Evolutionary conservation across 2,329 filamentous ascomycete genomes (phyloP), one percentile per base, ranked within the genome.

Genomic region (Cercospora beticola): DNA sequence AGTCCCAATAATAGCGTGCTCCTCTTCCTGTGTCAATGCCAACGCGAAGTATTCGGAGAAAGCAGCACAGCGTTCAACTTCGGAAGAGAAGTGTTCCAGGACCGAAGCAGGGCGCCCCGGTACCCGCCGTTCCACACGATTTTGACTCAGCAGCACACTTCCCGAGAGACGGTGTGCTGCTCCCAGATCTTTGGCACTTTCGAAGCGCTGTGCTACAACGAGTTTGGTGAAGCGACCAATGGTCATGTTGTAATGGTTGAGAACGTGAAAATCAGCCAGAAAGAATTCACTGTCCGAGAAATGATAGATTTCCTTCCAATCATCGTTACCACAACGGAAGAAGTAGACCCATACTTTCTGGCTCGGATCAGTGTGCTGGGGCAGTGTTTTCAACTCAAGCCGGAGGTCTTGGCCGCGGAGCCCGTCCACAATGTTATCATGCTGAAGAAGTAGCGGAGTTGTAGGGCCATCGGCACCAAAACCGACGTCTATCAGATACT

Each of bases 211-310:
- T 21, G 30, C 57, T 10, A 36, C 57, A 4, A 60, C 30, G 1
- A 60, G 14, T 33, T 60, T 33, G 14, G 57, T 60, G n/a, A 60
- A 60, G 26, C 57, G 57, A 12, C 57, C 57, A 8, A 60, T 60
- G 14, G 57, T 60, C 57, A 33, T 87, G 1, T 85, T 86, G 58
- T 76, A 85, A 71, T 82, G 85, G 77, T 87, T 91, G 81, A 89
- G 82, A 0, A 89, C 79, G 23, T 82, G 82, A 72, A 88, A 91
- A 77, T 92, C 89, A 36, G 79, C 76, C 5, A 83, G 83, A 28
- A 87, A 76, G 77, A 90, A 91, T 77, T 91, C 89, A 21, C 85
- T 79, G 43, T 90, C 87, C 1, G 84, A 83, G 76, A 92, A 93
- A 68, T 84, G 86, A 77, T 92, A 92, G 65, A 83, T 85, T 1